These are phyloP conservation scores for Arctium minus DNA, from an alignment of 129 eudicot genomes.

Conservation along the genomic window DNA sequence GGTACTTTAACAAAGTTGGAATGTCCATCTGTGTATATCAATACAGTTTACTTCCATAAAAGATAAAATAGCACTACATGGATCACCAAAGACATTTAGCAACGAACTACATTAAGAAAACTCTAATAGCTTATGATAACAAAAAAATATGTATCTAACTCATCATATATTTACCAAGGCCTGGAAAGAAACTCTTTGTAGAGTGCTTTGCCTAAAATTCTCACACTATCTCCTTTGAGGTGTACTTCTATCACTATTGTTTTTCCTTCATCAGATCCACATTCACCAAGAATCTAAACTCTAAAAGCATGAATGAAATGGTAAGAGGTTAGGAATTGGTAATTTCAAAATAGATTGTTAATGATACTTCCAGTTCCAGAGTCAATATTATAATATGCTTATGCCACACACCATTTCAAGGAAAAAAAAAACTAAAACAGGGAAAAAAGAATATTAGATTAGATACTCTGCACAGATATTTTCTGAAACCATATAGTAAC, in stretches of 20 bases:
- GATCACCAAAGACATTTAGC: neutral
- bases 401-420: neutral
- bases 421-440: too few species aligned
- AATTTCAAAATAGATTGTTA: constrained; percentile 1
- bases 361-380: neutral
- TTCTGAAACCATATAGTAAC: neutral
- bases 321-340: constrained; percentile 32
- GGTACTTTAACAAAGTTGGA: neutral
- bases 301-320: neutral
- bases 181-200: constrained; percentile 50
- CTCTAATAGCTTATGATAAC: neutral
- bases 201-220: constrained; percentile 62
- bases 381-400: neutral
- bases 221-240: constrained; percentile 37
- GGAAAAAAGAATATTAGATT: neutral
- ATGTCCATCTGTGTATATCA: neutral
- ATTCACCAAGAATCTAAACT: constrained; percentile 23
- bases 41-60: neutral
- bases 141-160: constrained; percentile 31
- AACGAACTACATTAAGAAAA: neutral
- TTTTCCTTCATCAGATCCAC: constrained; percentile 29
- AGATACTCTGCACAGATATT: neutral
- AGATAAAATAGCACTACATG: neutral
- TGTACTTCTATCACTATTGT: constrained; percentile 33
- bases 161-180: constrained; percentile 46